These are phyloP conservation scores for Amniculicola lignicola DNA, from an alignment of 495 filamentous ascomycete genomes.

Conservation along the genomic window DNA sequence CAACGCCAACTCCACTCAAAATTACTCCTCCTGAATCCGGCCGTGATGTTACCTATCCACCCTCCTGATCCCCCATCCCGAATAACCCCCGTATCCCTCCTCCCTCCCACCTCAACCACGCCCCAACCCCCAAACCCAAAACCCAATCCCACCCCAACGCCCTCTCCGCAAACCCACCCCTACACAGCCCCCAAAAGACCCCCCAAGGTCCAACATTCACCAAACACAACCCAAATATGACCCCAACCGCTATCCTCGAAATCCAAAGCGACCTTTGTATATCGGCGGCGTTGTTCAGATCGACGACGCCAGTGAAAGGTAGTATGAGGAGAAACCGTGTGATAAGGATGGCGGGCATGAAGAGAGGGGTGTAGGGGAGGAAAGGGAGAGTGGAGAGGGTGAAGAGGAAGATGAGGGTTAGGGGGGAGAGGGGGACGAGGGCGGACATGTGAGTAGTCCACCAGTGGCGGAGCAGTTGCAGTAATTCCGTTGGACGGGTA, in stretches of 20 bases:
- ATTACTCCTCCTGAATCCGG: not conserved
- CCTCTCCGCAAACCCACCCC: slow-evolving; percentile 10
- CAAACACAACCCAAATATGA: slow-evolving; percentile 13
- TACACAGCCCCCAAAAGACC: not conserved
- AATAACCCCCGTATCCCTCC: not conserved
- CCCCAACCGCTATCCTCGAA: not conserved
- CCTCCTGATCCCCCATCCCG: not conserved
- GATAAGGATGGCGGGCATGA: slow-evolving; percentile 13
- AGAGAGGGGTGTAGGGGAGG: not conserved
- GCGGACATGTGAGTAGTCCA: not conserved
- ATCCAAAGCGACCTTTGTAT: not conserved
- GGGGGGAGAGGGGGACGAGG: not conserved
- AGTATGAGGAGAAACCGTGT: slow-evolving; percentile 10
- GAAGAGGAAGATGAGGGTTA: slow-evolving; percentile 12
- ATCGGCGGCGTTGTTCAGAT: not conserved
- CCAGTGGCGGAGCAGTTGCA: not conserved
- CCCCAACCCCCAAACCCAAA: not conserved
- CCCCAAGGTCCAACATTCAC: slow-evolving; percentile 3
- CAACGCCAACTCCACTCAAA: too few species aligned
- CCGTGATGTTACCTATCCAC: not conserved
- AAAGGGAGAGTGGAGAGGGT: slow-evolving; percentile 9
- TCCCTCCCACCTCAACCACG: not conserved
- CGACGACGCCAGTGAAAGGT: too few species aligned
- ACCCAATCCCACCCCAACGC: slow-evolving; percentile 18
- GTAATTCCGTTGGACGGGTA: not conserved